These are phyloP conservation scores for Cyamopsis tetragonoloba DNA, from an alignment of 306 rosid species.

Conservation along the genomic window DNA sequence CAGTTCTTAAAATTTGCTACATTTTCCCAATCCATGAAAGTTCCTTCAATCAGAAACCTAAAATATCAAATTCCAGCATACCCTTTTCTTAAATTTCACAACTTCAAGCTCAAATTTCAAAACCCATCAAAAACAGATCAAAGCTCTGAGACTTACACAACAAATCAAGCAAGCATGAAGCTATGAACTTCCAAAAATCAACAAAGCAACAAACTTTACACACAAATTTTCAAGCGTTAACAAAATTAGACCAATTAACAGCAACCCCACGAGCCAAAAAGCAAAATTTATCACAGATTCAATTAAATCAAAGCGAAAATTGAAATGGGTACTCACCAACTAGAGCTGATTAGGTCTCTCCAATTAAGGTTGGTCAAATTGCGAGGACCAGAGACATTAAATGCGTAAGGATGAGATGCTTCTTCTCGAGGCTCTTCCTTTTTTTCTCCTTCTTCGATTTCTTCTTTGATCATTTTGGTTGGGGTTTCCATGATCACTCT, in stretches of 20 bases:
- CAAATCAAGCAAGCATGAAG: not conserved
- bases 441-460: not conserved
- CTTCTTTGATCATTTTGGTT: constrained; percentile 18
- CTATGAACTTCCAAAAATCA: not conserved
- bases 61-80: not conserved
- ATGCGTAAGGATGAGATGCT: constrained; percentile 73
- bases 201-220: not conserved
- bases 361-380: constrained; percentile 70
- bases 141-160: not conserved
- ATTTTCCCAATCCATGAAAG: not conserved
- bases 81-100: constrained; percentile 10
- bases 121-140: constrained; percentile 8
- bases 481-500: constrained; percentile 27
- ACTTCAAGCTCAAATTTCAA: not conserved
- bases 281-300: not conserved
- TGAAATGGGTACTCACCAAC: constrained; percentile 63
- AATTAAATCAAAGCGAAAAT: not conserved
- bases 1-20: not conserved
- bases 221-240: not conserved
- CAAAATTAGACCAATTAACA: not conserved
- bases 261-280: not conserved
- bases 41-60: not conserved
- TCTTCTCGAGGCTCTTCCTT: not conserved
- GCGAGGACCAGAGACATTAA: constrained; percentile 92
- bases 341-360: constrained; percentile 85